These are phyloP conservation scores for Alternaria sp. DNA, from an alignment of 2,329 filamentous ascomycete species.

Conservation along the genomic window DNA sequence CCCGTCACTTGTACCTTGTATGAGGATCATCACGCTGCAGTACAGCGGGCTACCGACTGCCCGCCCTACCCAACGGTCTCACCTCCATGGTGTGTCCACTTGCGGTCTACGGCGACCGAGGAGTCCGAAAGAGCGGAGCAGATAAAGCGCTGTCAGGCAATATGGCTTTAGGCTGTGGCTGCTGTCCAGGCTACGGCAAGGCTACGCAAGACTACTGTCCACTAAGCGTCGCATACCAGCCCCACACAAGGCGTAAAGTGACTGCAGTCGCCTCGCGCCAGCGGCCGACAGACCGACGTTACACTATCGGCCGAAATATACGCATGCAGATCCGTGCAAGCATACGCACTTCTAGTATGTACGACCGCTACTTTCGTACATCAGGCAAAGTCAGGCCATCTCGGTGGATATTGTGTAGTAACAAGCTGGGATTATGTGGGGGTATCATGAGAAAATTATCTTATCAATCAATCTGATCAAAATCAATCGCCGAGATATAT, in stretches of 20 bases:
- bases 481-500: neutral
- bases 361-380: neutral
- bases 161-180: neutral
- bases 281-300: conserved; percentile 4
- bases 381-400: neutral
- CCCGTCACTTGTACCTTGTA: neutral
- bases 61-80: neutral
- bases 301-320: neutral
- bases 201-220: neutral
- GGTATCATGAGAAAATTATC: neutral
- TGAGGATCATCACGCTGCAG: neutral
- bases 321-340: neutral
- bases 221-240: neutral
- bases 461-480: neutral
- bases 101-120: neutral
- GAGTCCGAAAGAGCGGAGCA: neutral
- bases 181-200: neutral
- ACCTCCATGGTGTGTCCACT: neutral
- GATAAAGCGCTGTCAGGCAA: neutral
- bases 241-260: neutral
- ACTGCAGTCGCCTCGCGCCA: neutral
- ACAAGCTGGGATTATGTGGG: neutral
- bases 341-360: neutral
- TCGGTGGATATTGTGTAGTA: neutral
- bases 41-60: neutral